Base-by-base conservation (phyloP, 208 protist species). In the Trypanosoma theileri region DNA sequence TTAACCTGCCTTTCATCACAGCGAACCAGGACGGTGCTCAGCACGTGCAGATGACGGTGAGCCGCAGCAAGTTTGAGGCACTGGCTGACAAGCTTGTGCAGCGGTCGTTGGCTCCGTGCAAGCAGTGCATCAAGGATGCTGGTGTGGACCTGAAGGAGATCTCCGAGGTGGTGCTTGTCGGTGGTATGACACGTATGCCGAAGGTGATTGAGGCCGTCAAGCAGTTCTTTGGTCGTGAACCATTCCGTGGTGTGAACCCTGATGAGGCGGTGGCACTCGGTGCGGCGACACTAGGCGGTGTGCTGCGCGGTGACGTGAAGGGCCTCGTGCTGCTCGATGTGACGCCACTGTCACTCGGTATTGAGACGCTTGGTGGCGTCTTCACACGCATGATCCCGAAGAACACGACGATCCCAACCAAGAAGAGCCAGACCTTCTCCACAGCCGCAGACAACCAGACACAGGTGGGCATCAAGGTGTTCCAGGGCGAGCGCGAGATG, bases 61-160 rank as follows among this genome's bases (percentile, higher is more conserved):
- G 98, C 24, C 94, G 98, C 53, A 97, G 97, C 12, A 91, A 92
- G 59, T 99, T 99, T 79, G 98, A 99, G 86, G 93, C 99, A 73
- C 78, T 98, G 83, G 94, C 85, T 77, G 78, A 73, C 35, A 79
- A 95, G 42, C 86, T 96, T 61, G 97, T 98, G 73, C 71, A 82
- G 63, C 80, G 75, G 40, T 86, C 80, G 69, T 73, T 97, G 4
- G 74, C 84, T 44, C 91, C 89, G 26, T 82, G 95, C 46, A 76
- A 91, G 73, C 83, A 82, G 58, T 93, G 97, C n/a, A 80, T 98
- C 9, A 40, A 69, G 41, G 97, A 98, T 56, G 78, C 94, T n/a
- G 83, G 87, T 26, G 85, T 99, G 77, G 82, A 97, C 68, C 84
- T 93, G 65, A 69, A 79, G 16, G 69, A 85, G 1, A 86, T 99